Base-by-base conservation (phyloP, 352 stramenopile genomes). In the Globisporangium ultimum region DNA sequence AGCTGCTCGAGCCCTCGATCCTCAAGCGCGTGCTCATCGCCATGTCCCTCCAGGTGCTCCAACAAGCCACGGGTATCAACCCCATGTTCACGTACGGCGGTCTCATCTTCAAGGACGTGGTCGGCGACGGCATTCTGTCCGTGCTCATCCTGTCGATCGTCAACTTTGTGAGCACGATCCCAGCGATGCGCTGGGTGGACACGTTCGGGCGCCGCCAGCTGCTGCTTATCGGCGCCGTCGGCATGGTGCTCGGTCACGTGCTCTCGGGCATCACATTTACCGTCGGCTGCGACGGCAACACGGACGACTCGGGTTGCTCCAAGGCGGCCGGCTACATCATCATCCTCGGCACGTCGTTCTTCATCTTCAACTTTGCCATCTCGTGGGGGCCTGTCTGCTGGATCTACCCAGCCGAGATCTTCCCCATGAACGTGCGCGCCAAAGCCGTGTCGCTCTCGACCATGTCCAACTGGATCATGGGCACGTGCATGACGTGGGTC, bases 301-400 rank as follows among this genome's bases (percentile, higher is more conserved):
- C 28, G 28, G 28, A 36, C 3, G 9, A 36, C 28, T 36, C 28
- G 28, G 28, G 28, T 5, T 36, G 28, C 28, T 36, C 28, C 28
- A 28, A 71, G 24, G 47, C 17, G 6, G 71, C 74, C 5, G 63
- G 63, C 38, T 56, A 60, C 50, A 71, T 79, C 43, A 70, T 80
- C 41, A 51, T 76, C 18, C 57, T 49, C n/a, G 62, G 62, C 18
- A 61, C 36, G 28, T 36, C 28, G 36, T 56, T 78, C 36, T 72
- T 72, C 54, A 70, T 70, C 43, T 72, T 72, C 59, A 72, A 68
- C 59, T 78, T 78, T 38, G 70, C 70, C 55, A 72, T 73, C 22
- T 59, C 57, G 9, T 75, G 66, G 70, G 70, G 70, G 3, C 64
- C 70, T 21, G 60, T 78, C 48, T 68, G 67, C 51, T 78, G 70